Conservation (phyloP, 345 rosid species). For the Triadica sebifera region DNA sequence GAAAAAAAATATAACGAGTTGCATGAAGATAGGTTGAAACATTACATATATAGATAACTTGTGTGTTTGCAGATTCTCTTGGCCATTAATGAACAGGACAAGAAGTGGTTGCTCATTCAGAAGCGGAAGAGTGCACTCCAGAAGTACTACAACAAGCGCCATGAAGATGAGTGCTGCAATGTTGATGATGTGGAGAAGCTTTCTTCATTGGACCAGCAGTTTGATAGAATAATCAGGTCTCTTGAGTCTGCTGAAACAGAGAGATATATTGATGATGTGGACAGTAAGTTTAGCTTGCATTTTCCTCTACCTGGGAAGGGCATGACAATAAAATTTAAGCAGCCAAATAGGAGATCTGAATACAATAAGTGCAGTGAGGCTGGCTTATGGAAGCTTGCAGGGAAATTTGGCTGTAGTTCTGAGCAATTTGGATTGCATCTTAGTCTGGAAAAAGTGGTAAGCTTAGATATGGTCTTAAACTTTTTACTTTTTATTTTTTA, state of each 20-base stretch:
- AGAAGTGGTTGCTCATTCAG: conserved; percentile 19
- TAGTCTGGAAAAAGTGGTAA: conserved; percentile 4
- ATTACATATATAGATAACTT: not conserved
- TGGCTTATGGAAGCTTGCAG: conserved; percentile 13
- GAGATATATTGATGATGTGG: conserved; percentile 15
- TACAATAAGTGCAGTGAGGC: conserved; percentile 12
- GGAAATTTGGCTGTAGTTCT: conserved; percentile 10
- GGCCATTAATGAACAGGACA: conserved; percentile 10
- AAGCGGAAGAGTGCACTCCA: conserved; percentile 4
- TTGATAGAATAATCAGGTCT: conserved; percentile 7
- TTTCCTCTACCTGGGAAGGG: conserved; percentile 9
- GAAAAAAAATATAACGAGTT: not conserved
- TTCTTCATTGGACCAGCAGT: not conserved
- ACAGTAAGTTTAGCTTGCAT: conserved; percentile 2
- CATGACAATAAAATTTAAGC: not conserved
- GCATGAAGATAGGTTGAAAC: not conserved
- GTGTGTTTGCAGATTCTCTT: conserved; percentile 12
- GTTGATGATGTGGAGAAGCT: conserved; percentile 1
- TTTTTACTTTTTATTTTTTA: not conserved
- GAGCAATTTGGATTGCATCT: conserved; percentile 15
- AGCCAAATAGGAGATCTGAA: not conserved
- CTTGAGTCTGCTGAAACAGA: conserved; percentile 11
- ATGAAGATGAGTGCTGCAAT: not conserved
- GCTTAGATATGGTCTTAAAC: not conserved
- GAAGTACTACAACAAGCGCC: not conserved